Conservation (phyloP, 495 filamentous ascomycete species). For the Filosporella fistucella region DNA sequence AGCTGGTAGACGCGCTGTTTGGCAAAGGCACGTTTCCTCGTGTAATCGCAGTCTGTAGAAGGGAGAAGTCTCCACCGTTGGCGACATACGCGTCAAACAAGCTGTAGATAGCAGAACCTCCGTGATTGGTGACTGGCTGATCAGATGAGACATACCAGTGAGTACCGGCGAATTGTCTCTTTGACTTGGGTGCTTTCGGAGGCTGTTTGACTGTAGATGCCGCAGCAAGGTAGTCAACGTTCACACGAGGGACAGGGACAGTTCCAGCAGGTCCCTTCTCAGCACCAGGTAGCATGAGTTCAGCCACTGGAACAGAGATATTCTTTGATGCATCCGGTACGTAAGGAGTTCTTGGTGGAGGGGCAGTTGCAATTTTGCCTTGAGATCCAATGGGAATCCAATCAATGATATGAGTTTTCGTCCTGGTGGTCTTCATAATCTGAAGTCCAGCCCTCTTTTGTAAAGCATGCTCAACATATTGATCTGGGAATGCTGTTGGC, state of each 20-base stretch:
- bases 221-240: conserved; percentile 5
- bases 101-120: conserved; percentile 22
- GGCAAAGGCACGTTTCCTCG: neutral
- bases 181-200: neutral
- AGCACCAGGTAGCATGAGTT: conserved; percentile 10
- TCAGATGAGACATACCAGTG: conserved; percentile 25
- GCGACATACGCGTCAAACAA: conserved; percentile 17
- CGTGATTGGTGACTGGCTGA: conserved; percentile 19
- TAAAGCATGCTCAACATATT: conserved; percentile 3
- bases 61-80: conserved; percentile 22
- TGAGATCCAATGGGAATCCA: conserved; percentile 25
- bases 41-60: conserved; percentile 25
- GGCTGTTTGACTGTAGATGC: conserved; percentile 14
- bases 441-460: neutral
- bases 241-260: conserved; percentile 22
- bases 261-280: conserved; percentile 23
- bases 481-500: neutral
- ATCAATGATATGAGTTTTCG: conserved; percentile 21
- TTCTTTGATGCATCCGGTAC: too few species aligned
- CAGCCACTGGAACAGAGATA: neutral
- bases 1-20: neutral
- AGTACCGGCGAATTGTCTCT: conserved; percentile 1
- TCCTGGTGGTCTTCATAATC: conserved; percentile 14
- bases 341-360: conserved; percentile 6
- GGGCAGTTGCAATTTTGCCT: conserved; percentile 18